A percentile compares a stretch with the other conserved stretches of the same genome.
Evolutionary conservation across 225 moss, liverwort and hornwort species (phyloP).

Genomic region (Anthoceros angustus): DNA sequence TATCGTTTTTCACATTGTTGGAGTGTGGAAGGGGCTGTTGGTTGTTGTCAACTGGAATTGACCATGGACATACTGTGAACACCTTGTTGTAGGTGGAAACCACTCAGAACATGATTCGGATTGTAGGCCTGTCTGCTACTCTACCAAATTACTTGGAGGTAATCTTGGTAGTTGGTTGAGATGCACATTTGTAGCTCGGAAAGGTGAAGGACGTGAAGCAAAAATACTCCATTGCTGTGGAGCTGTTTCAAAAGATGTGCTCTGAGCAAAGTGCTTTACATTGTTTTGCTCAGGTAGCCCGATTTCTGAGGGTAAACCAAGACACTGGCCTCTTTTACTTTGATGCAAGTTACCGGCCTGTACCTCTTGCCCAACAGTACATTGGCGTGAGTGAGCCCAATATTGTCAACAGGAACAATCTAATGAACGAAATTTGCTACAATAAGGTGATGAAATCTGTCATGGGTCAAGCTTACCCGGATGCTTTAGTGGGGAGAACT

Average conservation of each 20-base stretch:
- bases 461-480: background rate
- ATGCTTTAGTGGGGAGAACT: background rate
- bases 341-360: conserved; percentile 93
- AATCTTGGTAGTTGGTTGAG: conserved; percentile 6
- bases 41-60: background rate
- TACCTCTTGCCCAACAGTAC: conserved; percentile 90
- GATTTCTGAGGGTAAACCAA: conserved; percentile 71
- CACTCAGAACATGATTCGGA: conserved; percentile 94
- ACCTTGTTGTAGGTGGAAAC: conserved; percentile 64
- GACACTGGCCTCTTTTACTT: conserved; percentile 77
- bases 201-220: no score
- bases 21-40: background rate
- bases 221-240: background rate
- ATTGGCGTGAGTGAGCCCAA: conserved; percentile 85
- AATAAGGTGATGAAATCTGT: conserved; percentile 36
- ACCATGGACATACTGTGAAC: background rate
- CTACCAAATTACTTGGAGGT: conserved; percentile 98
- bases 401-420: conserved; percentile 65
- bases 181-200: background rate
- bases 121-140: conserved; percentile 96
- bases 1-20: background rate
- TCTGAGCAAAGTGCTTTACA: background rate
- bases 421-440: conserved; percentile 96
- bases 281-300: conserved; percentile 53
- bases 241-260: background rate